phyloP scores from a whole-genome alignment of 148 eudicot genomes.

The Rhododendron ovatum region DNA sequence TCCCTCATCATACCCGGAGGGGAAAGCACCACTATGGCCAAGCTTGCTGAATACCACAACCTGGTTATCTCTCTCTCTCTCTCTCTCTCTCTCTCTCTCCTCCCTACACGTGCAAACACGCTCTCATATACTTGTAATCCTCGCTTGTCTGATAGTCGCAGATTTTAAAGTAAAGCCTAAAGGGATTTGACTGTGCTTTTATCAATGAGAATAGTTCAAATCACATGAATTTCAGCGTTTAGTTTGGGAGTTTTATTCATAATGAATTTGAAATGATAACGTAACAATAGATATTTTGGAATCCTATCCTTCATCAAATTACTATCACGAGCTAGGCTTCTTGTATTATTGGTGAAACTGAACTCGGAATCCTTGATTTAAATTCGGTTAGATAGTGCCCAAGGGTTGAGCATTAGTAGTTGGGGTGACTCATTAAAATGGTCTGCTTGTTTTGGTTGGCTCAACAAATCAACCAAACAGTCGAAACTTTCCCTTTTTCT shows the following conservation, averaged over 20 bases:
- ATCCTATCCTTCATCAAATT: not conserved
- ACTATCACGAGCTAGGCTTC: not conserved
- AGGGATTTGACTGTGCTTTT: not conserved
- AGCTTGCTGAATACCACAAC: slow-evolving; percentile 80
- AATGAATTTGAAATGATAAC: not conserved
- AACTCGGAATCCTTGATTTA: not conserved
- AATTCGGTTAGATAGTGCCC: not conserved
- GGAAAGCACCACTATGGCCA: slow-evolving; percentile 98
- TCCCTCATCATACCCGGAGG: slow-evolving; percentile 96
- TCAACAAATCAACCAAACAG: not conserved
- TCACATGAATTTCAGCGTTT: not conserved
- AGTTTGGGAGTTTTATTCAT: not conserved
- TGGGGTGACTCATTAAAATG: not conserved
- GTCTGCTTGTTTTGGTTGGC: slow-evolving; percentile 3
- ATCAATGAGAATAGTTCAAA: not conserved
- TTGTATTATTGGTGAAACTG: not conserved
- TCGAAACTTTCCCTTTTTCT: not conserved
- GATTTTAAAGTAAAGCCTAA: not conserved
- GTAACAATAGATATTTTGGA: not conserved
- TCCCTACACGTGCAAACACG: not conserved
- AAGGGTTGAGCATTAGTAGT: not conserved
- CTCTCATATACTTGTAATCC: not conserved
- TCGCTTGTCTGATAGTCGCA: not conserved
- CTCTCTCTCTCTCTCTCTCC: not conserved
- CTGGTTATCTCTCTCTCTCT: slow-evolving; percentile 34